phyloP scores from a whole-genome alignment of 2,329 filamentous ascomycete species.

The Catunica adiposa region DNA sequence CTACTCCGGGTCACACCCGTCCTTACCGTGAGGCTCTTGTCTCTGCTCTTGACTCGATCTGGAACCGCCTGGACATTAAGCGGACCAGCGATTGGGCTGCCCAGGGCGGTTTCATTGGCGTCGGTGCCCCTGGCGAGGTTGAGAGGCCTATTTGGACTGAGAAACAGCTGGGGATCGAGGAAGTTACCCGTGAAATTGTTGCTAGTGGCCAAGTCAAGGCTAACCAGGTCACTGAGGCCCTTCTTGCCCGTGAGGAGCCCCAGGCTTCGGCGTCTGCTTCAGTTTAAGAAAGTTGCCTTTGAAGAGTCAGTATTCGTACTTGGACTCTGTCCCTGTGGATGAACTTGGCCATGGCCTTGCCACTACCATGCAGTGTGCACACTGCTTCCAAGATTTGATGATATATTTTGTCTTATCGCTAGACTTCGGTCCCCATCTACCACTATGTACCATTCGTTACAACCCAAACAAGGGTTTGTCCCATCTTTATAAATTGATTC shows the following conservation, averaged over 20 bases:
- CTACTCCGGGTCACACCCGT: constrained; percentile 79
- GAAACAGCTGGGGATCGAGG: constrained; percentile 62
- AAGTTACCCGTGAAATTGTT: constrained; percentile 46
- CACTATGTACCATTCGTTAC: background rate
- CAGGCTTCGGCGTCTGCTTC: background rate
- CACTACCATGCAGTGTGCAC: too few relatives aligned
- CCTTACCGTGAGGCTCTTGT: constrained; percentile 70
- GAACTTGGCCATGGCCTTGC: background rate
- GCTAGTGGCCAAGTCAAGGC: constrained; percentile 19
- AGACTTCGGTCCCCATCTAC: background rate
- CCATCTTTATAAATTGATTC: background rate
- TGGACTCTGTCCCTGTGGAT: too few relatives aligned
- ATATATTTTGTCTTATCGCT: too few relatives aligned
- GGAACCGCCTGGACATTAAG: constrained; percentile 77
- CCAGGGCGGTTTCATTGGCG: constrained; percentile 85
- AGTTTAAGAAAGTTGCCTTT: background rate
- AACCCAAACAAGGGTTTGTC: background rate
- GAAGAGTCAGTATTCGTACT: background rate
- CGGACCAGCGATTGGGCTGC: constrained; percentile 83
- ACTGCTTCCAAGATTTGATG: too few relatives aligned
- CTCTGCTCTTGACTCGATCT: constrained; percentile 69
- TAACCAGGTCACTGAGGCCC: constrained; percentile 10
- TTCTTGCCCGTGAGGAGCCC: constrained; percentile 8
- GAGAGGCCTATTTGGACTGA: constrained; percentile 80
- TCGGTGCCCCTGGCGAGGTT: constrained; percentile 52